Conservation (phyloP, 129 eudicot genomes). For the Arctium minus region DNA sequence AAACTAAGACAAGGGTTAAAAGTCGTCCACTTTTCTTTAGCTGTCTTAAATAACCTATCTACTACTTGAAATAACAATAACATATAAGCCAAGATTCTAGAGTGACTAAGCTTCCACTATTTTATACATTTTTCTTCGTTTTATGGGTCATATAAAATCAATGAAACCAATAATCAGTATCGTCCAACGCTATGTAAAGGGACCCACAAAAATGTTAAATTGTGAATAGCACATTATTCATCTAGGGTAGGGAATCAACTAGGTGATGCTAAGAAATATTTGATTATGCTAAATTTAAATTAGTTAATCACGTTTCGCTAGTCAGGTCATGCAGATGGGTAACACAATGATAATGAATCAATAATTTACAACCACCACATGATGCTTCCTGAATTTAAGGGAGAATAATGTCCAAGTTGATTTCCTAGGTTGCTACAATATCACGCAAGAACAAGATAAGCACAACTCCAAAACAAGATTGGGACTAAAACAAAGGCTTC, state of each 20-base stretch:
- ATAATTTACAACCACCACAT: constrained; percentile 36
- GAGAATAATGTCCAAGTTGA: constrained; percentile 20
- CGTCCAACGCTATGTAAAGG: background rate
- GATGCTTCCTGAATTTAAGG: constrained; percentile 26
- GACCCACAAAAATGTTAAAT: background rate
- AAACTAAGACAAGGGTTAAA: constrained; percentile 7
- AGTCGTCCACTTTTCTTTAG: constrained; percentile 22
- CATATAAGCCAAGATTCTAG: background rate
- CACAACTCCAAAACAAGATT: constrained; percentile 24
- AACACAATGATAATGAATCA: background rate
- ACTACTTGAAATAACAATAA: background rate
- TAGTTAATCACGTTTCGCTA: constrained; percentile 1
- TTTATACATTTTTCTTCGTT: background rate
- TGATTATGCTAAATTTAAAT: background rate
- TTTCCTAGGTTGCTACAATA: constrained; percentile 17
- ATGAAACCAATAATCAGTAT: background rate
- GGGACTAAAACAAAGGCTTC: background rate
- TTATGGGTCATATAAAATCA: background rate
- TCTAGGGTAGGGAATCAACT: constrained; percentile 16
- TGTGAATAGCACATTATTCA: background rate
- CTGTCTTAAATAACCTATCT: constrained; percentile 17
- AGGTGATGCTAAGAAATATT: background rate
- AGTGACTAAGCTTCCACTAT: background rate
- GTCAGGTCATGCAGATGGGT: constrained; percentile 20
- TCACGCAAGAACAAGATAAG: constrained; percentile 22